A percentile compares a stretch with the other conserved stretches of the same genome.
phyloP scores from a whole-genome alignment of 179 eudicot genomes.

The Beta lomatogona region DNA sequence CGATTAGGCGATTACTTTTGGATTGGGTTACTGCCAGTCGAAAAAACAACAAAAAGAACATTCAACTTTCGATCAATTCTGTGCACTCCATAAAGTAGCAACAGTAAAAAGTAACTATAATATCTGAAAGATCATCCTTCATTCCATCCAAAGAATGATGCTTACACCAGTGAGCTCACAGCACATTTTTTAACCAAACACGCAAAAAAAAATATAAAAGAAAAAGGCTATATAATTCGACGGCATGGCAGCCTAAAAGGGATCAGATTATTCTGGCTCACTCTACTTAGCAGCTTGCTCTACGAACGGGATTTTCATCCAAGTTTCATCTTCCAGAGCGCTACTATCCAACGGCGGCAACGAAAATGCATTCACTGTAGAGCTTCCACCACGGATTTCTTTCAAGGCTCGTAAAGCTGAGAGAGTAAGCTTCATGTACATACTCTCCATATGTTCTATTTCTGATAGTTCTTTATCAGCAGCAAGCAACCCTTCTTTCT shows the following conservation, averaged over 20 bases:
- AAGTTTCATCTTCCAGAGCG: slow-evolving; percentile 35
- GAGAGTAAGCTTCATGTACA: slow-evolving; percentile 58
- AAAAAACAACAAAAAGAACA: no score
- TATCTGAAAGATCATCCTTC: background rate
- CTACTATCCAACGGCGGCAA: slow-evolving; percentile 58
- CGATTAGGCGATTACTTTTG: background rate
- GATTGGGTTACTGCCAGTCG: no score
- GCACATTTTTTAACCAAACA: background rate
- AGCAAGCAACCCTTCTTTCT: slow-evolving; percentile 28
- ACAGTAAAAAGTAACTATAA: background rate
- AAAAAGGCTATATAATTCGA: background rate
- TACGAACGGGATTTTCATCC: slow-evolving; percentile 41
- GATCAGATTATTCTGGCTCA: background rate
- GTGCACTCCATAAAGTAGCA: background rate
- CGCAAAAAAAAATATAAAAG: background rate
- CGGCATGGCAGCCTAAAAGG: background rate
- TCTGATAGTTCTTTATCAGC: slow-evolving; percentile 44
- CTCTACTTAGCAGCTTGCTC: slow-evolving; percentile 53
- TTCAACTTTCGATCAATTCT: no score
- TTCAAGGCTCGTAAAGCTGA: slow-evolving; percentile 65
- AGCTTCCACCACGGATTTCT: slow-evolving; percentile 67
- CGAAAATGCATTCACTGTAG: slow-evolving; percentile 63
- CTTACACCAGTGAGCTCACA: background rate
- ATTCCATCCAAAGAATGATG: background rate
- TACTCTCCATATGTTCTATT: slow-evolving; percentile 54